Evolutionary conservation across 176 grass and related monocot species (phyloP), one percentile per base, ranked within the genome.

Genomic region (Oryza coarctata): DNA sequence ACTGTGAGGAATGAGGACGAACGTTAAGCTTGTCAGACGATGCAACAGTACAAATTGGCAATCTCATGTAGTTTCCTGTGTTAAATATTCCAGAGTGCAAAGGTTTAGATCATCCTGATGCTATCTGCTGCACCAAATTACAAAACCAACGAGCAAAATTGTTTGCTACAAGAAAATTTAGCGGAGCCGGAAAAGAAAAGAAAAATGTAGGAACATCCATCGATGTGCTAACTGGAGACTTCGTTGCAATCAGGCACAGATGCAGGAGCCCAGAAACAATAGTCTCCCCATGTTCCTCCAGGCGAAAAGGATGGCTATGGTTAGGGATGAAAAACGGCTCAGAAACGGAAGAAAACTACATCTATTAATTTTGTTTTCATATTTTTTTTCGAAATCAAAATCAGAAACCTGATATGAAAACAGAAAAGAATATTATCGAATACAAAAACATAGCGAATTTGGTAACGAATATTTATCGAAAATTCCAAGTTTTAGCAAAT

Each of bases 101-200:
- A 22, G 15, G 14, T 77, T 82, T 73, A 34, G 66, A 5, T 55
- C 81, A 75, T 72, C 62, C 31, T 36, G 64, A 84, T 11, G 14
- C 47, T 90, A 79, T 63, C 31, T 50, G 63, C 47, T 64, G 70
- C 62, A 26, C 66, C 31, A 67, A 52, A 31, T 65, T 27, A 80
- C 61, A 79, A 44, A 89, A 43, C 31, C 2, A 7, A 79, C 26
- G 78, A 83, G 74, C 50, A 83, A 87, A 86, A 79, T 33, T 74
- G 29, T 83, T 60, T 49, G 20, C 71, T 82, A 45, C 64, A 70
- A 64, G 50, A 14, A 77, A 52, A 70, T 30, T 36, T 77, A 22
- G 36, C 28, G 22, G 55, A 2, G n/a, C 22, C 36, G 34, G 9
- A n/a, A 76, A 28, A 14, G 14, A 31, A 20, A 11, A 5, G 20